Percentiles rank a stretch among this genome's conserved stretches.
Evolutionary conservation across 306 rosid genomes (phyloP).

Genomic region (Quercus engelmannii): DNA sequence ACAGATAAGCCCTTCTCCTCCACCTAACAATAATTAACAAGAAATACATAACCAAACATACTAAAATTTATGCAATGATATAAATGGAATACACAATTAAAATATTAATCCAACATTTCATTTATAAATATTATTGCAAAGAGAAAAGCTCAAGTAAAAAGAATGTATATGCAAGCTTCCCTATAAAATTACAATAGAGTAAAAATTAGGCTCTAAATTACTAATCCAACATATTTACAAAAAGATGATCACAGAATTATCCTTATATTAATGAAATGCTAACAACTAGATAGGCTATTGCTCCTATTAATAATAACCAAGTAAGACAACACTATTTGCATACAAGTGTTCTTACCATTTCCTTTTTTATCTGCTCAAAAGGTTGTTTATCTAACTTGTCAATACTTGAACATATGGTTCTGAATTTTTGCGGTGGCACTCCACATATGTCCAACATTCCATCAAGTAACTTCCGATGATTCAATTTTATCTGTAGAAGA

Average conservation of each 20-base stretch:
- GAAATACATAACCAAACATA: conserved; percentile 15
- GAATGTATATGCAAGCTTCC: too few relatives aligned
- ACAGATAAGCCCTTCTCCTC: conserved; percentile 80
- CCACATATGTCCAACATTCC: conserved; percentile 96
- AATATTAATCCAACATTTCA: neutral
- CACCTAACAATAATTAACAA: conserved; percentile 49
- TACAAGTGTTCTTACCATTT: conserved; percentile 59
- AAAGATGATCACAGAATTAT: neutral
- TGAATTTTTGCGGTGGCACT: conserved; percentile 83
- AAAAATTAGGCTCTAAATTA: neutral
- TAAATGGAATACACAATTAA: neutral
- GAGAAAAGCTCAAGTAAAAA: too few relatives aligned
- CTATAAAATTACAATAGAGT: too few relatives aligned
- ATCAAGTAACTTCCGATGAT: conserved; percentile 80
- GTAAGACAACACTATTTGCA: neutral
- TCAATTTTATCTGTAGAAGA: conserved; percentile 75
- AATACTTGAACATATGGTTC: conserved; percentile 93
- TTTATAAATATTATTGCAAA: too few relatives aligned
- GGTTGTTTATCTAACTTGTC: conserved; percentile 94
- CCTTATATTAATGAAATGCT: neutral
- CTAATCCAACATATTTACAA: neutral
- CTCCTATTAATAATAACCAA: neutral
- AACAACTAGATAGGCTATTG: neutral
- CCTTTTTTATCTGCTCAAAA: conserved; percentile 74
- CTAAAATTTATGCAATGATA: neutral